Evolutionary conservation across 2,329 filamentous ascomycete species (phyloP).

Genomic region (Alternaria hordeiaustralica): DNA sequence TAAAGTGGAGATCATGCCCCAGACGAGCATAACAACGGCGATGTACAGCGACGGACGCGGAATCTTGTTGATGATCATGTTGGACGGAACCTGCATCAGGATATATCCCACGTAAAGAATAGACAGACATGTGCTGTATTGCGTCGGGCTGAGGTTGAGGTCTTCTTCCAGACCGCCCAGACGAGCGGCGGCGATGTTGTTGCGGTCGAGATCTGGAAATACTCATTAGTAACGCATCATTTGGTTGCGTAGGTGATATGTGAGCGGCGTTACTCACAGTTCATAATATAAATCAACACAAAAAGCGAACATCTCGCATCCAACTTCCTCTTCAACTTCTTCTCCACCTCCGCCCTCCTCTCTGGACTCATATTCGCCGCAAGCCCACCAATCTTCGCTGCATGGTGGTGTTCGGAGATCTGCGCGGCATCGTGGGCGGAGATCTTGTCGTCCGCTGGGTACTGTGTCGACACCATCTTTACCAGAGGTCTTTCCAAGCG

Average conservation of each 20-base stretch:
- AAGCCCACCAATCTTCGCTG: conserved; percentile 13
- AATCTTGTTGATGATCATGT: conserved; percentile 53
- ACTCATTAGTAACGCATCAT: neutral
- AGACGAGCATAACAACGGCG: conserved; percentile 45
- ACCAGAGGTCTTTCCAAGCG: neutral
- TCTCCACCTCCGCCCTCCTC: conserved; percentile 39
- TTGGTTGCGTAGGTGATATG: neutral
- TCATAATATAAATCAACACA: conserved; percentile 49
- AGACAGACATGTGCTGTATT: conserved; percentile 44
- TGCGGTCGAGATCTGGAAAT: conserved; percentile 22
- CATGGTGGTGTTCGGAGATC: conserved; percentile 8
- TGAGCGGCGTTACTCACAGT: conserved; percentile 31
- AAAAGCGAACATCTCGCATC: conserved; percentile 42
- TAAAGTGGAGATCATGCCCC: conserved; percentile 49
- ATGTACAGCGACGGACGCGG: conserved; percentile 46
- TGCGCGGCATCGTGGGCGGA: conserved; percentile 10
- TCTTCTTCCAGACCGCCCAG: conserved; percentile 44
- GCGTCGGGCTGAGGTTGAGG: conserved; percentile 35
- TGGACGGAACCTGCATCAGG: conserved; percentile 48
- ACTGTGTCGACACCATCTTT: conserved; percentile 12
- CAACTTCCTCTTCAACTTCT: conserved; percentile 44
- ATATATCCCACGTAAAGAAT: conserved; percentile 36
- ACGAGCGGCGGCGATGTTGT: conserved; percentile 46
- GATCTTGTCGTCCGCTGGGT: conserved; percentile 10
- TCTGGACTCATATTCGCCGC: conserved; percentile 40